Conservation (phyloP, 2,329 filamentous ascomycete genomes). For the Xylariaceae sp. region DNA sequence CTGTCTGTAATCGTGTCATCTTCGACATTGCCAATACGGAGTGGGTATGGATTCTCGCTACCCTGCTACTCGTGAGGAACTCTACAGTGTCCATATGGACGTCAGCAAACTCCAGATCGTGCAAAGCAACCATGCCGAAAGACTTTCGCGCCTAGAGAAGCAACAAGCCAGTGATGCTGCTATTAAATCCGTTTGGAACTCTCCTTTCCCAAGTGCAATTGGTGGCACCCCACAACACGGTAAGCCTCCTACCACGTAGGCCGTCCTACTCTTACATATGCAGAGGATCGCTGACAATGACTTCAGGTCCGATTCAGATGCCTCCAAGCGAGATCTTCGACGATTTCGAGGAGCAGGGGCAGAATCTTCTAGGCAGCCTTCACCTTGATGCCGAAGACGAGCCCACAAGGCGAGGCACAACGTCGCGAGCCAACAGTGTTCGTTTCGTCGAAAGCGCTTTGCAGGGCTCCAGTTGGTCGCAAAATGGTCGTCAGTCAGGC, state of each 20-base stretch:
- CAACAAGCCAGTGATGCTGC: slow-evolving; percentile 64
- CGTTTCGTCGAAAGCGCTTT: slow-evolving; percentile 95
- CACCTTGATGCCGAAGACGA: slow-evolving; percentile 86
- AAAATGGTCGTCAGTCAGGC: slow-evolving; percentile 75
- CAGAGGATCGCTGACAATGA: neutral
- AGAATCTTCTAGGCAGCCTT: slow-evolving; percentile 73
- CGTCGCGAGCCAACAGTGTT: slow-evolving; percentile 93
- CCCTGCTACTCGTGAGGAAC: slow-evolving; percentile 57
- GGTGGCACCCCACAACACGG: slow-evolving; percentile 84
- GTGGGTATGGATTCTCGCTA: slow-evolving; percentile 63
- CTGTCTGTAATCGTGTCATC: slow-evolving; percentile 10
- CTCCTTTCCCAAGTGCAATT: slow-evolving; percentile 83
- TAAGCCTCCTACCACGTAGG: slow-evolving; percentile 42
- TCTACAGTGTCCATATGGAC: slow-evolving; percentile 67
- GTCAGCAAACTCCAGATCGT: slow-evolving; percentile 63
- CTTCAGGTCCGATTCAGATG: slow-evolving; percentile 71
- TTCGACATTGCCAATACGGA: slow-evolving; percentile 9
- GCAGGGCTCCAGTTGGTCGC: slow-evolving; percentile 80
- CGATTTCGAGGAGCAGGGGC: slow-evolving; percentile 82
- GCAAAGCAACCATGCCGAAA: slow-evolving; percentile 59
- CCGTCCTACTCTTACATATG: neutral
- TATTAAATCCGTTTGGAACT: slow-evolving; percentile 86
- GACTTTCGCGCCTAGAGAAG: slow-evolving; percentile 59
- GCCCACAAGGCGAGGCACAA: slow-evolving; percentile 76
- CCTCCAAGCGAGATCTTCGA: slow-evolving; percentile 82